phyloP scores from a whole-genome alignment of 176 grass and related monocot species.

The Oryza nivara region DNA sequence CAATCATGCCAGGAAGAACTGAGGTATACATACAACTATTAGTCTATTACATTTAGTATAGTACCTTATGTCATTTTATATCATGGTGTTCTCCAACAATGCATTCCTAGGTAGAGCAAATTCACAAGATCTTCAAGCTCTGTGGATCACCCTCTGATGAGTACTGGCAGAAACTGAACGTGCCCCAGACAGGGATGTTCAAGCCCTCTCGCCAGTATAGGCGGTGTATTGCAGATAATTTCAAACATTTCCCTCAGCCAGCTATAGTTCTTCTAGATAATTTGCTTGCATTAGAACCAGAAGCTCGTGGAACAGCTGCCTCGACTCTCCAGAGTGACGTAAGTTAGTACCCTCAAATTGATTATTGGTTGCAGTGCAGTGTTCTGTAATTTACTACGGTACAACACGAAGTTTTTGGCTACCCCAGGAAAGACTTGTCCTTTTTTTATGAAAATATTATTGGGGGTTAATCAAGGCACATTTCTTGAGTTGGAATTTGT shows the following conservation, averaged over 20 bases:
- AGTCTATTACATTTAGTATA: constrained; percentile 1
- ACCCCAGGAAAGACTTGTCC: neutral
- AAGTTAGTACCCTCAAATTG: constrained; percentile 33
- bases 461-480: neutral
- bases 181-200: constrained; percentile 82
- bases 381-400: neutral
- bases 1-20: constrained; percentile 83
- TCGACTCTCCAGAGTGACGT: constrained; percentile 66
- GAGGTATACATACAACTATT: constrained; percentile 57
- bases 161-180: constrained; percentile 80
- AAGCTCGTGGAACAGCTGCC: constrained; percentile 72
- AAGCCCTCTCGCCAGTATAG: constrained; percentile 69
- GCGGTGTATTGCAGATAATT: constrained; percentile 63
- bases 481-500: constrained; percentile 6
- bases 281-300: constrained; percentile 81
- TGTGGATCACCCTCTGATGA: constrained; percentile 78
- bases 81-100: constrained; percentile 28
- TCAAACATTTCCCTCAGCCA: constrained; percentile 70
- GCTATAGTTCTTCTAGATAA: constrained; percentile 67
- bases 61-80: constrained; percentile 1
- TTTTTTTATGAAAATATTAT: neutral
- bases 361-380: neutral
- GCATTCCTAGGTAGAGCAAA: constrained; percentile 82
- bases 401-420: neutral
- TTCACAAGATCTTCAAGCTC: constrained; percentile 96